These are phyloP conservation scores for Westerdykella sp. DNA, from an alignment of 2,329 filamentous ascomycete genomes.

Conservation along the genomic window DNA sequence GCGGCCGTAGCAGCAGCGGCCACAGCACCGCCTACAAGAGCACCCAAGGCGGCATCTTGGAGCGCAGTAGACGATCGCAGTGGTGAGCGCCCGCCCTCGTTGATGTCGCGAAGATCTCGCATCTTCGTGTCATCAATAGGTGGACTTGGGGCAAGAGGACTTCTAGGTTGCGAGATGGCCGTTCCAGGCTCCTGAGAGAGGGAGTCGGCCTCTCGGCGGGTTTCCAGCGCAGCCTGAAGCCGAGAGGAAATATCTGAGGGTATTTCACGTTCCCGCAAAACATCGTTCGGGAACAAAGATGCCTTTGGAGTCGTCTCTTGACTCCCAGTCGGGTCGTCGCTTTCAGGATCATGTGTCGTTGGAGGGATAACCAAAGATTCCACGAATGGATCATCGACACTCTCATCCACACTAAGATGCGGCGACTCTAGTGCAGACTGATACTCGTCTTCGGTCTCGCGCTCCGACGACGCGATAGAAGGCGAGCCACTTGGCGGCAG, in stretches of 20 bases:
- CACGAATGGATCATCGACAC: slow-evolving; percentile 18
- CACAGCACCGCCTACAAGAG: slow-evolving; percentile 20
- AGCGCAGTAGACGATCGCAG: slow-evolving; percentile 19
- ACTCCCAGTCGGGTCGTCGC: slow-evolving; percentile 52
- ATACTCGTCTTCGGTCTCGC: slow-evolving; percentile 41
- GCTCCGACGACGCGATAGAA: slow-evolving; percentile 27
- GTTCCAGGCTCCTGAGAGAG: slow-evolving; percentile 6
- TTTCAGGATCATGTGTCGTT: slow-evolving; percentile 18
- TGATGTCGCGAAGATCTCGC: slow-evolving; percentile 8
- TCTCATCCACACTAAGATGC: slow-evolving; percentile 19
- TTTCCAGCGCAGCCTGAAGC: slow-evolving; percentile 14
- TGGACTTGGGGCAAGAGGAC: slow-evolving; percentile 18
- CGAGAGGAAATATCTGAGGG: too few species aligned
- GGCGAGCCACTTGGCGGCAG: slow-evolving; percentile 45
- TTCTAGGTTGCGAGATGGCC: slow-evolving; percentile 8
- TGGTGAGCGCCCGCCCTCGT: slow-evolving; percentile 12
- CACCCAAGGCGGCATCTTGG: slow-evolving; percentile 25
- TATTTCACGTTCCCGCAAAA: slow-evolving; percentile 2
- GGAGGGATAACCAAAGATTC: slow-evolving; percentile 18
- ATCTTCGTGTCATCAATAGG: slow-evolving; percentile 22
- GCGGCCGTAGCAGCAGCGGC: slow-evolving; percentile 8
- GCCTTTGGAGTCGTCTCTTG: slow-evolving; percentile 65
- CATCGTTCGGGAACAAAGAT: slow-evolving; percentile 39
- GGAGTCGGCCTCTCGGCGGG: slow-evolving; percentile 10
- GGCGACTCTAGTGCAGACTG: slow-evolving; percentile 41